Percentiles rank a stretch among this genome's conserved stretches.
Conservation (phyloP, 768 basidiomycete genomes). For the Xanthoconium stramineum region DNA sequence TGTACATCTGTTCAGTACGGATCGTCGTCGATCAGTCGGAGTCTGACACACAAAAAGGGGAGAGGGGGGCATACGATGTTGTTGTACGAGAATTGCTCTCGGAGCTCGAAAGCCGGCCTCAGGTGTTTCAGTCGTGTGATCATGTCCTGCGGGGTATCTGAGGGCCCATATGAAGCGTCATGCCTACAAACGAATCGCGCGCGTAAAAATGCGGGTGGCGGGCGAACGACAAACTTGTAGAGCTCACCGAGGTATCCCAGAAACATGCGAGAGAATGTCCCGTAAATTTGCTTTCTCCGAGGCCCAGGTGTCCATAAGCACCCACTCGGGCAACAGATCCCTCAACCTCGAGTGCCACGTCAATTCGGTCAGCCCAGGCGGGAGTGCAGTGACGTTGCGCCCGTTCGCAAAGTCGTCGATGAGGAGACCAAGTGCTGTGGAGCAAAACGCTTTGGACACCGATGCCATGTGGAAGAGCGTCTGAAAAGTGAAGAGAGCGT, state of each 20-base stretch:
- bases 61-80: conserved; percentile 29
- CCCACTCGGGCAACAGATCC: conserved; percentile 37
- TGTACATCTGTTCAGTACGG: conserved; percentile 35
- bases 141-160: conserved; percentile 26
- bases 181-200: conserved; percentile 23
- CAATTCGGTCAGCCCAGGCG: conserved; percentile 27
- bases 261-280: no score
- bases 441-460: conserved; percentile 40
- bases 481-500: conserved; percentile 1
- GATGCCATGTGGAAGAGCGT: conserved; percentile 39
- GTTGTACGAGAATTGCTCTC: conserved; percentile 38
- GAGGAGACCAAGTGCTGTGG: conserved; percentile 38
- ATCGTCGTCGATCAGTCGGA: no score
- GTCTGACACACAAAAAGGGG: no score
- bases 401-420: conserved; percentile 39
- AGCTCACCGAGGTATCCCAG: no score
- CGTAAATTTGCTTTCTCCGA: no score
- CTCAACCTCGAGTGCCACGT: conserved; percentile 36
- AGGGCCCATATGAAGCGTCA: conserved; percentile 29
- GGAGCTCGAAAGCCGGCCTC: conserved; percentile 33
- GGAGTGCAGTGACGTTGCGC: conserved; percentile 34
- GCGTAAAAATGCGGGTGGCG: no score
- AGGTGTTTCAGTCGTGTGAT: conserved; percentile 28
- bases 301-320: no score
- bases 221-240: no score